A percentile compares a stretch with the other conserved stretches of the same genome.
Evolutionary conservation across 2,329 filamentous ascomycete species (phyloP).

Genomic region (Alternaria rosae): DNA sequence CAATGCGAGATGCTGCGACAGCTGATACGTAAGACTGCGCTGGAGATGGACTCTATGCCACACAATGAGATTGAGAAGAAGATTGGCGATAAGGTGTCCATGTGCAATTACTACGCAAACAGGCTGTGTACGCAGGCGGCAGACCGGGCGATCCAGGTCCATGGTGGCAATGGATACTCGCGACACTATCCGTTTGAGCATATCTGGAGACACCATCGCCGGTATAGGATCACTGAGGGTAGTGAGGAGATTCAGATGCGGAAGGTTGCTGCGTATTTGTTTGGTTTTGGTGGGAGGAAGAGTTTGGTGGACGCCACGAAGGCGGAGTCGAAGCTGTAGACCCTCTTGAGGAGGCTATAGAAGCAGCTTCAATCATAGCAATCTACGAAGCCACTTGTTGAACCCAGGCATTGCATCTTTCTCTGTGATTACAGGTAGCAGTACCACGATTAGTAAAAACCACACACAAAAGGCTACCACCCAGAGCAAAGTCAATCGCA

Average conservation of each 20-base stretch:
- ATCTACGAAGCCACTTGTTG: constrained; percentile 20
- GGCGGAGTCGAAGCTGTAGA: constrained; percentile 41
- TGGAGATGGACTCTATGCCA: constrained; percentile 66
- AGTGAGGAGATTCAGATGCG: constrained; percentile 72
- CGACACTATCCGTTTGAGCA: constrained; percentile 69
- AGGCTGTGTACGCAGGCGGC: constrained; percentile 67
- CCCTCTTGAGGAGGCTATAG: not conserved
- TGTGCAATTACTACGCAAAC: constrained; percentile 73
- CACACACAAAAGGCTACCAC: not conserved
- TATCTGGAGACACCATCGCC: constrained; percentile 69
- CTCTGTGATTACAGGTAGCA: constrained; percentile 12
- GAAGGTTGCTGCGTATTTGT: constrained; percentile 68
- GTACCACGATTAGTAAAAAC: constrained; percentile 6
- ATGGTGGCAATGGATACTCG: constrained; percentile 67
- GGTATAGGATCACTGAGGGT: constrained; percentile 70
- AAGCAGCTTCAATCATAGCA: not conserved
- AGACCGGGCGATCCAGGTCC: constrained; percentile 68
- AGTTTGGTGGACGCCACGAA: constrained; percentile 47
- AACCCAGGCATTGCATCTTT: constrained; percentile 13
- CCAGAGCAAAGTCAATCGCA: constrained; percentile 3
- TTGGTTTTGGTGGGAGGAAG: constrained; percentile 60
- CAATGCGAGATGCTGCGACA: constrained; percentile 69
- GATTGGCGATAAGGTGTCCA: constrained; percentile 68
- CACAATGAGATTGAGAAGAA: constrained; percentile 64
- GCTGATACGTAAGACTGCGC: constrained; percentile 67